phyloP scores from a whole-genome alignment of 2,329 filamentous ascomycete species.

The Byssothecium circinans region DNA sequence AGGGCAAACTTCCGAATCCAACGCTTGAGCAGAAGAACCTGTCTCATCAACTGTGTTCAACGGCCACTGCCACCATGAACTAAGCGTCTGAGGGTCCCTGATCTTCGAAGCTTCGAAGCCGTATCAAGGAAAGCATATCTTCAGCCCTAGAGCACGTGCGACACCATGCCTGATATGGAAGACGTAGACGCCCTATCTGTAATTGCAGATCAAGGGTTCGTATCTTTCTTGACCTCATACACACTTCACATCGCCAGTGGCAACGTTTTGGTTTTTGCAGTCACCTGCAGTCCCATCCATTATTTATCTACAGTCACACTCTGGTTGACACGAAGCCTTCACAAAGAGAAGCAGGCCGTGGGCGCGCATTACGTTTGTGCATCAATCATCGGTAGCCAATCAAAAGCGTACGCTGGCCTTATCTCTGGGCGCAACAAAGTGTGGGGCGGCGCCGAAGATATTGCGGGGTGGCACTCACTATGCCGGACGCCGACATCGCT shows the following conservation, averaged over 20 bases:
- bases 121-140: slow-evolving; percentile 31
- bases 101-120: slow-evolving; percentile 20
- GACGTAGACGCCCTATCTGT: slow-evolving; percentile 22
- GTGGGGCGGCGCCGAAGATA: slow-evolving; percentile 9
- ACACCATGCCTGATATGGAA: slow-evolving; percentile 29
- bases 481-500: slow-evolving; percentile 34
- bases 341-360: slow-evolving; percentile 17
- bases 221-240: not conserved
- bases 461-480: slow-evolving; percentile 11
- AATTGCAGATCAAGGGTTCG: slow-evolving; percentile 2
- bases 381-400: slow-evolving; percentile 37
- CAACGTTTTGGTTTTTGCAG: not conserved
- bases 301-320: not conserved
- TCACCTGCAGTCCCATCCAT: not conserved
- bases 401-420: slow-evolving; percentile 19
- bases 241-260: not conserved
- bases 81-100: slow-evolving; percentile 9
- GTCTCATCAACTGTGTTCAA: too few relatives aligned
- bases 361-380: slow-evolving; percentile 37
- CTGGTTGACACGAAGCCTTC: slow-evolving; percentile 16
- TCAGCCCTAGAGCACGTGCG: slow-evolving; percentile 25
- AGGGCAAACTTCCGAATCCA: too few relatives aligned
- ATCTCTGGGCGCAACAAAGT: slow-evolving; percentile 21
- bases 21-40: too few relatives aligned
- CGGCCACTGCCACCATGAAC: too few relatives aligned